Percentiles rank a stretch among this genome's conserved stretches.
phyloP scores from a whole-genome alignment of 768 basidiomycete species.

The Boletales sp. region DNA sequence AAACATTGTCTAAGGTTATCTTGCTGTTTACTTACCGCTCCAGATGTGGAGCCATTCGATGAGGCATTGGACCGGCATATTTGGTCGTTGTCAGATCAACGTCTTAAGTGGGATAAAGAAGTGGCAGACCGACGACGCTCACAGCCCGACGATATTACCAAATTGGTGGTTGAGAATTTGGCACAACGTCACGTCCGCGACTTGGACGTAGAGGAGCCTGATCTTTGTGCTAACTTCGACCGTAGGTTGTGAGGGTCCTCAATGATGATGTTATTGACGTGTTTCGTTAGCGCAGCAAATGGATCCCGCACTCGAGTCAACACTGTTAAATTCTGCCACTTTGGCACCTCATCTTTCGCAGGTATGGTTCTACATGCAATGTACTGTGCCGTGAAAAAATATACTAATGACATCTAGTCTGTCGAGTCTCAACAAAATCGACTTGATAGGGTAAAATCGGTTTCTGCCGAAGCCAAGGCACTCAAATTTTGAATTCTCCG shows the following conservation, averaged over 20 bases:
- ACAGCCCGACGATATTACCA: slow-evolving; percentile 52
- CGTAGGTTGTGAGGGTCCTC: slow-evolving; percentile 7
- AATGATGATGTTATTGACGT: slow-evolving; percentile 1
- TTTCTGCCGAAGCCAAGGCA: slow-evolving; percentile 48
- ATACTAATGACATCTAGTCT: slow-evolving; percentile 30
- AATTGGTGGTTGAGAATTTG: slow-evolving; percentile 37
- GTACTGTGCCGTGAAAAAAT: too few species aligned
- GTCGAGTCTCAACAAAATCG: slow-evolving; percentile 51
- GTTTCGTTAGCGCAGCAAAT: slow-evolving; percentile 16
- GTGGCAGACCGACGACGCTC: slow-evolving; percentile 65
- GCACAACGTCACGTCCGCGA: slow-evolving; percentile 32
- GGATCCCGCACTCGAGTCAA: slow-evolving; percentile 22
- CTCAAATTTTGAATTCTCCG: slow-evolving; percentile 38
- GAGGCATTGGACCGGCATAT: slow-evolving; percentile 81
- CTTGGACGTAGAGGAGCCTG: slow-evolving; percentile 18
- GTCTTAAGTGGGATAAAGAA: slow-evolving; percentile 70
- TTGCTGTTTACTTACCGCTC: background rate
- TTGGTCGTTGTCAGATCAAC: slow-evolving; percentile 74
- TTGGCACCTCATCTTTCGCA: slow-evolving; percentile 49
- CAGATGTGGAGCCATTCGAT: slow-evolving; percentile 79
- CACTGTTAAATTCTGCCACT: slow-evolving; percentile 34
- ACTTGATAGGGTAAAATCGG: slow-evolving; percentile 41
- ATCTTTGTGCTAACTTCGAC: background rate
- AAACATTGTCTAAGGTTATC: background rate
- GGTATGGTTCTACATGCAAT: slow-evolving; percentile 30